Percentiles rank a stretch among this genome's conserved stretches.
Conservation (phyloP, 768 basidiomycete species). For the Chlorophyllum brunneum region DNA sequence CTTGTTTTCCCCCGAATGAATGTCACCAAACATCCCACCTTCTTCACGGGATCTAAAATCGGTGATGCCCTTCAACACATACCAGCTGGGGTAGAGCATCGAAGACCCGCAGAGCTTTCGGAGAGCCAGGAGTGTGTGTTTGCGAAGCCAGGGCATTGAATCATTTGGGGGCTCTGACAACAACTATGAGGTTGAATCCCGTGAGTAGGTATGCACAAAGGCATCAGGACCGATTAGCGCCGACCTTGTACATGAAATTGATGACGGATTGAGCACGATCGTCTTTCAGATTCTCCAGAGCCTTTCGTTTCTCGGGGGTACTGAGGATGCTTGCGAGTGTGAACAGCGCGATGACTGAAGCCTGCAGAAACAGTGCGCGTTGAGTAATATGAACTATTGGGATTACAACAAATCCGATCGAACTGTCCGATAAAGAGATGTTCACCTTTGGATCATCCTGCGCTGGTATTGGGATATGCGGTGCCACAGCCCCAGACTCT, state of each 20-base stretch:
- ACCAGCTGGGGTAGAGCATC: too few relatives aligned
- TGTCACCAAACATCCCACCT: background rate
- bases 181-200: background rate
- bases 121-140: too few relatives aligned
- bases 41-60: background rate
- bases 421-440: too few relatives aligned
- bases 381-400: too few relatives aligned
- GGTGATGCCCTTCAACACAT: background rate
- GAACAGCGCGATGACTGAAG: too few relatives aligned
- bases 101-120: too few relatives aligned
- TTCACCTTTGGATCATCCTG: too few relatives aligned
- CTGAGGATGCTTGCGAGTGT: background rate
- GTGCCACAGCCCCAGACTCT: too few relatives aligned
- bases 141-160: background rate
- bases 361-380: too few relatives aligned
- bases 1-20: background rate
- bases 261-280: background rate
- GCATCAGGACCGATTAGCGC: background rate
- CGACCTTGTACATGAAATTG: background rate
- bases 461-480: too few relatives aligned
- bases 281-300: background rate
- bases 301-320: background rate
- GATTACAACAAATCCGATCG: too few relatives aligned
- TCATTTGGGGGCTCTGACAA: background rate
- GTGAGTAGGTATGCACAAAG: background rate